Evolutionary conservation across 2,329 filamentous ascomycete genomes (phyloP).

Genomic region (Dactylellina sp.): DNA sequence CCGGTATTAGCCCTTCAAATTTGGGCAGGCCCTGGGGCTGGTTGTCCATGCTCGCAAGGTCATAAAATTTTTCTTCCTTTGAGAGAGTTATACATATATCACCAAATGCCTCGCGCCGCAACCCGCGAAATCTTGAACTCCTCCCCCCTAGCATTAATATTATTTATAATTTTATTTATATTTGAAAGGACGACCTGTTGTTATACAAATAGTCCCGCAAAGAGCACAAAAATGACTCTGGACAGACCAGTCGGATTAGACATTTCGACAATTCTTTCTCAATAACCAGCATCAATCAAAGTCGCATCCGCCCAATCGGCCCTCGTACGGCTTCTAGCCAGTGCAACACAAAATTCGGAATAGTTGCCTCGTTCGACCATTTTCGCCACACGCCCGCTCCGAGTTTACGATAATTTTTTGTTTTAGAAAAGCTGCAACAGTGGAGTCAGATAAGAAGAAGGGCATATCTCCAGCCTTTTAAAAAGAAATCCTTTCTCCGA

Average conservation of each 20-base stretch:
- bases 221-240: conserved; percentile 31
- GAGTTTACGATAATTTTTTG: conserved; percentile 31
- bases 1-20: conserved; percentile 41
- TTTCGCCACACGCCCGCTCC: conserved; percentile 42
- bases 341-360: conserved; percentile 28
- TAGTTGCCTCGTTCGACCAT: conserved; percentile 5
- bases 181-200: conserved; percentile 6
- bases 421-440: conserved; percentile 8
- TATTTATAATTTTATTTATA: background rate
- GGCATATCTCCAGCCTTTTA: too few species aligned
- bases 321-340: too few species aligned
- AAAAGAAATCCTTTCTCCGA: conserved; percentile 22
- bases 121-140: conserved; percentile 15
- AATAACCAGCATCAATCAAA: conserved; percentile 15
- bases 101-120: conserved; percentile 33
- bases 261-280: conserved; percentile 33
- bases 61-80: conserved; percentile 21
- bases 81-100: conserved; percentile 40
- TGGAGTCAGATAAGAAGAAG: conserved; percentile 3
- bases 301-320: background rate
- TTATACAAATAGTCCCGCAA: conserved; percentile 32
- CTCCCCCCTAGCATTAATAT: background rate
- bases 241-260: conserved; percentile 32
- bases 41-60: conserved; percentile 41
- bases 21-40: conserved; percentile 49